These are phyloP conservation scores for Oryza meridionalis DNA, from an alignment of 176 grass and related monocot species.

Conservation along the genomic window DNA sequence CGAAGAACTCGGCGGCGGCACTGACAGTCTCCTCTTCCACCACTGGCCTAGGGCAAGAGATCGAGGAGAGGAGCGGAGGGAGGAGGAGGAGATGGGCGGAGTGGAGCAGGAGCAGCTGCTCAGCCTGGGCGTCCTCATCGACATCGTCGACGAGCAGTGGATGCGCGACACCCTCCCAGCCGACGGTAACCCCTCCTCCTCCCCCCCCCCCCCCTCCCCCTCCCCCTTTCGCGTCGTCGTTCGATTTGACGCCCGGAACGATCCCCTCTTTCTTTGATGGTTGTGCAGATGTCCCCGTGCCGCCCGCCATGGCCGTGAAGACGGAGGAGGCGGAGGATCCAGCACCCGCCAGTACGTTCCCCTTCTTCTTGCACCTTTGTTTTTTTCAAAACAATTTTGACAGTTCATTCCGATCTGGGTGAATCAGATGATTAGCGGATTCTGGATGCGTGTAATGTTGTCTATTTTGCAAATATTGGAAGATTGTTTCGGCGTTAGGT, in stretches of 20 bases:
- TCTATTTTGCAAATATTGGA: not conserved
- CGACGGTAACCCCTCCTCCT: slow-evolving; percentile 53
- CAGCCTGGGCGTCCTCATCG: slow-evolving; percentile 87
- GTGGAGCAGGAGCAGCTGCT: slow-evolving; percentile 66
- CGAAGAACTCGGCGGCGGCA: too few relatives aligned
- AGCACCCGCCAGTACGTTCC: slow-evolving; percentile 57
- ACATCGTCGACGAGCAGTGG: slow-evolving; percentile 91
- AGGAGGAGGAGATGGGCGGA: slow-evolving; percentile 57
- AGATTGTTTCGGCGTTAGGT: not conserved
- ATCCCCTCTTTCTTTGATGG: not conserved
- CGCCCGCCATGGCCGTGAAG: slow-evolving; percentile 67
- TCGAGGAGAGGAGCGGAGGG: not conserved
- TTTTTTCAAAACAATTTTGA: not conserved
- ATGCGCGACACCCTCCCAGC: slow-evolving; percentile 87
- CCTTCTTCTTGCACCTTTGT: not conserved
- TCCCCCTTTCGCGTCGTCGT: not conserved
- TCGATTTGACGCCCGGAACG: not conserved
- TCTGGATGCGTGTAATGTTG: not conserved
- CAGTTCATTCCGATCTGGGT: not conserved
- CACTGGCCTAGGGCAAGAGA: not conserved
- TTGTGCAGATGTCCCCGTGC: slow-evolving; percentile 73
- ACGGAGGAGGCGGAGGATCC: slow-evolving; percentile 76
- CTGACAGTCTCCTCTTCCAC: not conserved
- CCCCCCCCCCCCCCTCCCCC: not conserved
- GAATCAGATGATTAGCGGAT: not conserved